Base-by-base conservation (phyloP, 495 filamentous ascomycete genomes). In the Neohortaea acidophila region DNA sequence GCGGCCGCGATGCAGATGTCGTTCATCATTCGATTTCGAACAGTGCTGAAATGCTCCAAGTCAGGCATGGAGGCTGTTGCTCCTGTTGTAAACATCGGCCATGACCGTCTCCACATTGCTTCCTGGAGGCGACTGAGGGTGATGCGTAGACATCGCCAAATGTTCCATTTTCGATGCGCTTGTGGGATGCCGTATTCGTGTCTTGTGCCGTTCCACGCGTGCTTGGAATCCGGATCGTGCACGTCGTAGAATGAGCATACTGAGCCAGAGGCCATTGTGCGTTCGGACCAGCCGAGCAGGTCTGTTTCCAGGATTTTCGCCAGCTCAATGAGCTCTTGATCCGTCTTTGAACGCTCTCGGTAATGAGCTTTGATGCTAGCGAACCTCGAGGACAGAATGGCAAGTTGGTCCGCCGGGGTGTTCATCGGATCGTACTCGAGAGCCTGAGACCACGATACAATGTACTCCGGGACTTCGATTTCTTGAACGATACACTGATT, bases 281-380 rank as follows among this genome's bases (percentile, higher is more conserved):
- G 19, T 17, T 40, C 43, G n/a, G 43, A 39, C 43, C 43, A 45
- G 36, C 30, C 19, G 43, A 39, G 20, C 3, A 45, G 43, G 18
- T 45, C 43, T 2, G 14, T 7, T 37, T 45, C 43, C n/a, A 45
- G 15, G 5, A 7, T 19, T 17, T 27, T 10, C 9, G 43, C 21
- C 2, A 30, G 21, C n/a, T 33, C 36, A 4, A n/a, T 3, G 2
- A 45, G 36, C 23, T 40, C 26, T 15, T 26, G 13, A 19, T 45
- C 43, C 6, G 2, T 20, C 30, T 34, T 23, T n/a, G 13, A 8
- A 2, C 43, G 20, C 5, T 13, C 40, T 13, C 29, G 19, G 15
- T 39, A 45, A 2, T 36, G 8, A 11, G 36, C 19, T n/a, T 19
- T 36, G 11, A 42, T 22, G n/a, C 22, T 29, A 5, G 38, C 38